Percentiles rank a stretch among this genome's conserved stretches.
Conservation (phyloP, 2,329 filamentous ascomycete genomes). For the Epicoccum sorghinum region DNA sequence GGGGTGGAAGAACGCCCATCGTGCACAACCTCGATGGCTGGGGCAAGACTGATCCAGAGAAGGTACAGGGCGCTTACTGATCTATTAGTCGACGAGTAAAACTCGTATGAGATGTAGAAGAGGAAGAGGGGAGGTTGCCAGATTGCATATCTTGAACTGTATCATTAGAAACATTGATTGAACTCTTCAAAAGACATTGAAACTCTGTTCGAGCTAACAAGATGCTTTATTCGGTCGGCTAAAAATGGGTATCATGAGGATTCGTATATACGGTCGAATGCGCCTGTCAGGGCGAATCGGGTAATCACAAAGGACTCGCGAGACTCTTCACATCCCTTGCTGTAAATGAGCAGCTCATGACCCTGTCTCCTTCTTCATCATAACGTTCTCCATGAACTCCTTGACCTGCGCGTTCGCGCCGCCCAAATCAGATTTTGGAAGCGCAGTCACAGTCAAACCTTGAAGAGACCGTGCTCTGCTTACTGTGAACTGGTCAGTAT, state of each 20-base stretch:
- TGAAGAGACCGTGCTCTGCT: slow-evolving; percentile 60
- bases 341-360: background rate
- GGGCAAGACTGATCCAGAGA: slow-evolving; percentile 49
- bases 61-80: slow-evolving; percentile 5
- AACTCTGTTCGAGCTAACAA: too few species aligned
- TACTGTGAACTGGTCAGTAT: slow-evolving; percentile 40
- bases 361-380: slow-evolving; percentile 8
- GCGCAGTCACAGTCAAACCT: slow-evolving; percentile 53
- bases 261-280: too few species aligned
- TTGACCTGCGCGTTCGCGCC: slow-evolving; percentile 43
- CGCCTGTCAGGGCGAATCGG: too few species aligned
- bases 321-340: too few species aligned
- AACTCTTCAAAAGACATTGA: too few species aligned
- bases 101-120: too few species aligned
- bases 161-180: too few species aligned
- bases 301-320: too few species aligned
- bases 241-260: too few species aligned
- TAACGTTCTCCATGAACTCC: slow-evolving; percentile 35
- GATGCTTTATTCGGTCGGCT: too few species aligned
- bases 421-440: slow-evolving; percentile 31
- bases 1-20: slow-evolving; percentile 65
- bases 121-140: too few species aligned
- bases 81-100: background rate
- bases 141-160: too few species aligned
- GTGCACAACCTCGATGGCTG: slow-evolving; percentile 69